Evolutionary conservation across 176 grass and related monocot species (phyloP).

Genomic region (Miscanthus lutarioriparius): DNA sequence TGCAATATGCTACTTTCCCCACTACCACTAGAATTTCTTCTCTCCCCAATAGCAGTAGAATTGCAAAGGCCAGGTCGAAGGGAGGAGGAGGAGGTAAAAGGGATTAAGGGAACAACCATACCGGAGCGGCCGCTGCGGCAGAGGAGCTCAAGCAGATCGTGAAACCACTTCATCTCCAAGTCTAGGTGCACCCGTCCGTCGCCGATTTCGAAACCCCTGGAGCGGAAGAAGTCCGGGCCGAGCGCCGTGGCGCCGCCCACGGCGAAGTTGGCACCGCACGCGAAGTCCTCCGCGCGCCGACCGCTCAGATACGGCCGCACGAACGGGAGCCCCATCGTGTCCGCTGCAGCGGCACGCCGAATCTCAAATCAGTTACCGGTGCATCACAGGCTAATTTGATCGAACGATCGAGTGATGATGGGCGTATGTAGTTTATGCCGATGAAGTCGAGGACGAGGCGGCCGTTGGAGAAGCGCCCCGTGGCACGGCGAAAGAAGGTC

Average conservation of each 20-base stretch:
- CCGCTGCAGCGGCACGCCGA: conserved; percentile 33
- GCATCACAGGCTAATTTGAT: not conserved
- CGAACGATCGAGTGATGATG: not conserved
- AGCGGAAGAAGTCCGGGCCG: conserved; percentile 56
- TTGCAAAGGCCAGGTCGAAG: not conserved
- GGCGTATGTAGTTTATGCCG: conserved; percentile 32
- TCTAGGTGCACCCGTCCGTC: conserved; percentile 55
- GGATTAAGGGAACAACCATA: not conserved
- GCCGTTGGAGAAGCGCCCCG: conserved; percentile 76
- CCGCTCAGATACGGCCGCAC: conserved; percentile 60
- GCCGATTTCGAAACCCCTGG: conserved; percentile 50
- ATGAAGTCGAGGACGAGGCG: conserved; percentile 79
- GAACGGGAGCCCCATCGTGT: conserved; percentile 57
- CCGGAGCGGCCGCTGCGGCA: conserved; percentile 35
- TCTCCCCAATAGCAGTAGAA: not conserved
- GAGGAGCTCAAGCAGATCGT: conserved; percentile 41
- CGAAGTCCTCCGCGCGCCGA: conserved; percentile 46
- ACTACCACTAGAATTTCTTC: not conserved
- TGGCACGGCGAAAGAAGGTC: conserved; percentile 73
- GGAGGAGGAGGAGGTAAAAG: not conserved
- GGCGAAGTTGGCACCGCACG: conserved; percentile 78
- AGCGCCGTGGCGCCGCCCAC: conserved; percentile 79
- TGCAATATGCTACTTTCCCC: not conserved
- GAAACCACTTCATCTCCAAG: conserved; percentile 82
- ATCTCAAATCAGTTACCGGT: conserved; percentile 4